Percentiles rank a stretch among this genome's conserved stretches.
Evolutionary conservation across 805 yeast genomes (phyloP).

Genomic region (Pichia manshurica): DNA sequence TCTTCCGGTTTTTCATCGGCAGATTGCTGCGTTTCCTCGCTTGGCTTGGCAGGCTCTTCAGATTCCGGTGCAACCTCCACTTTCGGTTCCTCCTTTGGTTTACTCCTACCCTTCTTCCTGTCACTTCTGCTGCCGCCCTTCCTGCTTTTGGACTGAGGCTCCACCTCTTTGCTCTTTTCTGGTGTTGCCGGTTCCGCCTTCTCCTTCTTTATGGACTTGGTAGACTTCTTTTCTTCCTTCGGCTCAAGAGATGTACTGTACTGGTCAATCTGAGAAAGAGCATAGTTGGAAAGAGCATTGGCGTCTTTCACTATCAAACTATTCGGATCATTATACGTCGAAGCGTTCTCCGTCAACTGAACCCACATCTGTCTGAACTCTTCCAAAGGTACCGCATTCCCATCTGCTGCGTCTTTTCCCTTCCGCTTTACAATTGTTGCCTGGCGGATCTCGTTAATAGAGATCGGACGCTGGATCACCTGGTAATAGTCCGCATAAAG

Average conservation of each 20-base stretch:
- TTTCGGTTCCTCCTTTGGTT: no score
- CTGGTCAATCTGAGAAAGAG: slow-evolving; percentile 42
- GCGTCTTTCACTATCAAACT: slow-evolving; percentile 67
- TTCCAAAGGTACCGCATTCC: slow-evolving; percentile 32
- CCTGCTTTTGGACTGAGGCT: no score
- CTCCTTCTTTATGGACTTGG: no score
- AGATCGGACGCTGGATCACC: slow-evolving; percentile 57
- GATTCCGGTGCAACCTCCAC: no score
- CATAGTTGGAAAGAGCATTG: slow-evolving; percentile 46
- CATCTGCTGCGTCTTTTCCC: slow-evolving; percentile 14
- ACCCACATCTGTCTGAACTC: slow-evolving; percentile 56
- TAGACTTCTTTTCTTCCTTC: background rate
- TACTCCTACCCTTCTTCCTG: no score
- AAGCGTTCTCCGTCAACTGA: slow-evolving; percentile 64
- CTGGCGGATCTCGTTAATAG: slow-evolving; percentile 58
- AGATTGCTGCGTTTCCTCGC: background rate
- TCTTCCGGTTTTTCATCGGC: background rate
- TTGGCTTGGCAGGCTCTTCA: no score
- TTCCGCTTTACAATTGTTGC: slow-evolving; percentile 27
- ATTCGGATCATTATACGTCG: slow-evolving; percentile 59
- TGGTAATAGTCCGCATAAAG: slow-evolving; percentile 73
- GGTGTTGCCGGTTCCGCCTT: no score
- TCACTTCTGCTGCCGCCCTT: no score
- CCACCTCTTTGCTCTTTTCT: background rate
- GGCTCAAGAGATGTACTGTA: slow-evolving; percentile 18